Percentiles rank a stretch among this genome's conserved stretches.
Evolutionary conservation across 495 filamentous ascomycete genomes (phyloP).

Genomic region (Xylaria intraflava): DNA sequence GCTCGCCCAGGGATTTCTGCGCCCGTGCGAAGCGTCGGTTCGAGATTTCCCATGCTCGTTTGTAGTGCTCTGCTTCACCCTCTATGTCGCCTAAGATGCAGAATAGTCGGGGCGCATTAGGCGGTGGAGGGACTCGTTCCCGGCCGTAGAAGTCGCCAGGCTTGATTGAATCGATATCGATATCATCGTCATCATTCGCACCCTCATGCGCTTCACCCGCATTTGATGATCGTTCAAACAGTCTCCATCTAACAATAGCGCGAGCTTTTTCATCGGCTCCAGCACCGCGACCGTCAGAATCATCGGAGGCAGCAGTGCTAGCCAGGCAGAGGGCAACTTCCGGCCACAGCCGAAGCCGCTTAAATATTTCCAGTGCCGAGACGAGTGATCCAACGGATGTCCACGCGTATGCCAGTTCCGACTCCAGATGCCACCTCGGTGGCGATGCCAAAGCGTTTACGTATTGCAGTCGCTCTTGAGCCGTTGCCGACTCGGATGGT

Average conservation of each 20-base stretch:
- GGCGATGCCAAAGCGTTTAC: conserved; percentile 77
- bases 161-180: conserved; percentile 44
- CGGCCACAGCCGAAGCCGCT: conserved; percentile 88
- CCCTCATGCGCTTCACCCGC: conserved; percentile 20
- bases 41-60: conserved; percentile 85
- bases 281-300: conserved; percentile 46
- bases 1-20: conserved; percentile 76
- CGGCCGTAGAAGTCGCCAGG: conserved; percentile 50
- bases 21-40: conserved; percentile 74
- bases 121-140: conserved; percentile 61
- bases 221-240: conserved; percentile 52
- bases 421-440: conserved; percentile 87
- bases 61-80: conserved; percentile 62
- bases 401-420: conserved; percentile 89
- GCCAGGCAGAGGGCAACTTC: conserved; percentile 86
- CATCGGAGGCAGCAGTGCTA: conserved; percentile 54
- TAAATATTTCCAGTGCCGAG: conserved; percentile 93
- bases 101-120: conserved; percentile 80
- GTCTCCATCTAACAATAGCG: conserved; percentile 63
- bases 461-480: conserved; percentile 68
- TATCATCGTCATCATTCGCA: conserved; percentile 46
- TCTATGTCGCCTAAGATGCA: conserved; percentile 94
- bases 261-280: conserved; percentile 71
- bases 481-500: conserved; percentile 67
- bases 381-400: conserved; percentile 76